A percentile compares a stretch with the other conserved stretches of the same genome.
These are phyloP conservation scores for Pseudogymnoascus pannorum DNA, from an alignment of 2,329 filamentous ascomycete genomes.

Conservation along the genomic window DNA sequence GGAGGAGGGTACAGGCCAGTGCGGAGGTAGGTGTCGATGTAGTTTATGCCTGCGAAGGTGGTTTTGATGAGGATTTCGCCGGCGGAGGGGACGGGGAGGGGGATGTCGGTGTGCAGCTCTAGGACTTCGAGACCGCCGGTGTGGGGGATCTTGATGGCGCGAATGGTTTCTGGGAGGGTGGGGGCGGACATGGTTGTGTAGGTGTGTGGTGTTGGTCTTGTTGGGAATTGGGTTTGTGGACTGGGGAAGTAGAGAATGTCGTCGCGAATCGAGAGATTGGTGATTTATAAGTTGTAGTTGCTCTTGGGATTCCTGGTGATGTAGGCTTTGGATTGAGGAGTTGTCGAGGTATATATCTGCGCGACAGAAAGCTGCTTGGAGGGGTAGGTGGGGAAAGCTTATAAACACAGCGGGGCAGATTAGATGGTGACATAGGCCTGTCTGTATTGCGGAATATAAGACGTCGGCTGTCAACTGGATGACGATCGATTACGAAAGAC, in stretches of 20 bases:
- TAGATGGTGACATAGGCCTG: neutral
- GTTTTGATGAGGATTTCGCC: conserved; percentile 76
- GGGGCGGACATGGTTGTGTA: conserved; percentile 8
- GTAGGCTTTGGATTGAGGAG: neutral
- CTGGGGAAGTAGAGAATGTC: neutral
- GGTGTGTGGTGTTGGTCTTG: neutral
- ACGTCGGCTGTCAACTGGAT: neutral
- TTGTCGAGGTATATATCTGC: neutral
- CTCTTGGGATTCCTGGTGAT: neutral
- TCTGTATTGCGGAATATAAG: neutral
- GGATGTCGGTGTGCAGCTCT: conserved; percentile 61
- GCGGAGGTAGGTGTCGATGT: conserved; percentile 88
- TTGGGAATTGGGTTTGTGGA: neutral
- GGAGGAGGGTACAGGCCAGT: conserved; percentile 68
- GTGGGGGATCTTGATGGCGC: conserved; percentile 64
- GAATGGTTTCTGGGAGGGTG: conserved; percentile 34
- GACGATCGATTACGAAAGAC: neutral
- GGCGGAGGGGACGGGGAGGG: conserved; percentile 60
- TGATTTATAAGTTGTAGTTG: neutral
- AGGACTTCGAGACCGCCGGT: conserved; percentile 66
- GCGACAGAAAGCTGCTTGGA: neutral
- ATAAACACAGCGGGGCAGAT: neutral
- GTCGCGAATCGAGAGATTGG: neutral
- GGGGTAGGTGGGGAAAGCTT: conserved; percentile 4
- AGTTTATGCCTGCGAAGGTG: conserved; percentile 74